Percentiles rank a stretch among this genome's conserved stretches.
Evolutionary conservation across 106 monocot genomes (phyloP).

Genomic region (Dactylorhiza incarnata): DNA sequence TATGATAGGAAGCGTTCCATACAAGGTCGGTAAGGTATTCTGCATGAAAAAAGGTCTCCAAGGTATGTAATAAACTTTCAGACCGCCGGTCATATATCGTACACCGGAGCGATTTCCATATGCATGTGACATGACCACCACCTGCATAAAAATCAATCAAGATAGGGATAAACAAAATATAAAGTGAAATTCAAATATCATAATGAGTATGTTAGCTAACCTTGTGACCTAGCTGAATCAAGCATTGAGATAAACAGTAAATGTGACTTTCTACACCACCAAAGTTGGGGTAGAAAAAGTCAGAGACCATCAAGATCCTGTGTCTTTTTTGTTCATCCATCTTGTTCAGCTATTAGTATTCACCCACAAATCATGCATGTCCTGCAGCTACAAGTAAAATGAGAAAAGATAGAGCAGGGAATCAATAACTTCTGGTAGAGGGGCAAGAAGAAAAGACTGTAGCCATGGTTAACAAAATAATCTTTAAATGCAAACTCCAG

Average conservation of each 20-base stretch:
- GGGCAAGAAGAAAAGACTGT: no score
- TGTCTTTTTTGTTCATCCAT: constrained; percentile 49
- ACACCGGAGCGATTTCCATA: constrained; percentile 89
- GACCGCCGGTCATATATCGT: constrained; percentile 76
- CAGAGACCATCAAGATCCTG: constrained; percentile 89
- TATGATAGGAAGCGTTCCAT: constrained; percentile 67
- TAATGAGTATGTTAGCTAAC: constrained; percentile 15
- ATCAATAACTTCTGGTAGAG: not conserved
- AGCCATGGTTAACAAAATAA: no score
- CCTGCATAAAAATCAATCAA: constrained; percentile 23
- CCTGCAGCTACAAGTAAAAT: not conserved
- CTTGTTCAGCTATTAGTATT: not conserved
- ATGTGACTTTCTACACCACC: constrained; percentile 98
- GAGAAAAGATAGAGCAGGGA: not conserved
- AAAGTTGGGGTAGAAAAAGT: constrained; percentile 95
- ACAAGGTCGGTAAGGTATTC: constrained; percentile 87
- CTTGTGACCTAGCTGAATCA: constrained; percentile 91
- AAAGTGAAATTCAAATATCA: not conserved
- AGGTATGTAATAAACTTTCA: constrained; percentile 91
- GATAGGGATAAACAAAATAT: not conserved
- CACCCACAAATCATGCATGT: not conserved
- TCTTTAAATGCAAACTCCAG: no score
- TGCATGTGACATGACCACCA: constrained; percentile 87
- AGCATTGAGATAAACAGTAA: constrained; percentile 84
- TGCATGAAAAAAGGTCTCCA: constrained; percentile 92